A percentile compares a stretch with the other conserved stretches of the same genome.
Evolutionary conservation across 306 rosid species (phyloP).

Genomic region (Urtica urens): DNA sequence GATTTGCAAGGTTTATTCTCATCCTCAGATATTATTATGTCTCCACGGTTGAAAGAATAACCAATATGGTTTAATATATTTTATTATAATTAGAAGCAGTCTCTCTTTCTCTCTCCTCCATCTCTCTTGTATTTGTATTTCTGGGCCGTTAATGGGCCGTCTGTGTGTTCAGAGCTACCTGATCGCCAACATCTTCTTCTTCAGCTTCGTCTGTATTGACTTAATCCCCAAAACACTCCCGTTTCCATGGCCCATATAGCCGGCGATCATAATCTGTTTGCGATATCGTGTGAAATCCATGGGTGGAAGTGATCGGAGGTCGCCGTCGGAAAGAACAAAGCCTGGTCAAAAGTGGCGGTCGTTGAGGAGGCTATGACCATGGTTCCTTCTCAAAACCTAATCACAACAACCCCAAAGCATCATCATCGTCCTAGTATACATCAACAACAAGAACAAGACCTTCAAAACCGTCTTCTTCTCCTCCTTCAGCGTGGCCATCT

Average conservation of each 20-base stretch:
- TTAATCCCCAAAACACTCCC: neutral
- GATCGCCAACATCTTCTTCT: neutral
- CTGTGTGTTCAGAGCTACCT: too few species aligned
- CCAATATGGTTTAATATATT: constrained; percentile 19
- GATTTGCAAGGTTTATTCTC: constrained; percentile 50
- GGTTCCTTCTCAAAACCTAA: constrained; percentile 52
- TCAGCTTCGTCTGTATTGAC: neutral
- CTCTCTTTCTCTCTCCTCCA: too few species aligned
- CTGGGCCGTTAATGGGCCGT: constrained; percentile 39
- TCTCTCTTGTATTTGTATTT: neutral
- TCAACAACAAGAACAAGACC: neutral
- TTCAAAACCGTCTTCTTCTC: neutral
- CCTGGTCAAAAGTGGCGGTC: constrained; percentile 3
- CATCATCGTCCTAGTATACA: constrained; percentile 14
- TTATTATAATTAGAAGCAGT: too few species aligned
- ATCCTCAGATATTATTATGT: constrained; percentile 7
- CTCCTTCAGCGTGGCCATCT: neutral
- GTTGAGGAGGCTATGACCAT: constrained; percentile 60
- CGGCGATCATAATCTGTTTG: constrained; percentile 20
- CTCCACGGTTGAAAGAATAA: constrained; percentile 14
- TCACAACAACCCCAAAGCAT: constrained; percentile 24
- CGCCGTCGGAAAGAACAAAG: neutral
- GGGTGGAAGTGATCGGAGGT: neutral
- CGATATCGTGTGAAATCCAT: too few species aligned
- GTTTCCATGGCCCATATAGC: constrained; percentile 29